These are phyloP conservation scores for Leccinum olivaceoglutinosum DNA, from an alignment of 1,284 basidiomycete genomes.

Conservation along the genomic window DNA sequence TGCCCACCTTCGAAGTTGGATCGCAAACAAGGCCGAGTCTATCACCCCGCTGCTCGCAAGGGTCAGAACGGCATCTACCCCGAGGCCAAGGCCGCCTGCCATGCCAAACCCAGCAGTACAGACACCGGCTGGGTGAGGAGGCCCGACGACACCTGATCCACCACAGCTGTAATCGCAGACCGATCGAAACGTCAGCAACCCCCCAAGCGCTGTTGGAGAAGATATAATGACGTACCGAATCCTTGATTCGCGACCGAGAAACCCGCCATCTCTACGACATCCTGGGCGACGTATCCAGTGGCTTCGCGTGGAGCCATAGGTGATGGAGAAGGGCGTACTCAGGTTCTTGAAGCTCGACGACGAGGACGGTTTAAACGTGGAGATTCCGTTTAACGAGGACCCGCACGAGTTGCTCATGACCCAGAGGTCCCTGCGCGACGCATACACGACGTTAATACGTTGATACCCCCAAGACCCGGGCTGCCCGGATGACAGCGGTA, in stretches of 20 bases:
- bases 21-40: conserved; percentile 32
- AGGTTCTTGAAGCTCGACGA: conserved; percentile 28
- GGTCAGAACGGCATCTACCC: conserved; percentile 37
- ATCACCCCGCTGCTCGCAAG: conserved; percentile 34
- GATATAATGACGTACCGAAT: conserved; percentile 30
- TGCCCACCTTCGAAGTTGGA: conserved; percentile 34
- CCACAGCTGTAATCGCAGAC: conserved; percentile 17
- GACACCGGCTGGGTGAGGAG: conserved; percentile 23
- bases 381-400: conserved; percentile 7
- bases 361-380: conserved; percentile 17
- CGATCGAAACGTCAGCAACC: not conserved
- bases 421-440: conserved; percentile 24
- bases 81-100: conserved; percentile 25
- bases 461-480: conserved; percentile 14
- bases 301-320: conserved; percentile 24
- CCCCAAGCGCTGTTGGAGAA: conserved; percentile 6
- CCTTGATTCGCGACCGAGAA: conserved; percentile 37
- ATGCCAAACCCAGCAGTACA: conserved; percentile 27
- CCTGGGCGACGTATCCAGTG: conserved; percentile 33
- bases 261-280: conserved; percentile 40
- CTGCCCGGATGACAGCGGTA: not conserved
- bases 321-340: conserved; percentile 13
- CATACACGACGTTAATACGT: not conserved
- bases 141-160: conserved; percentile 7
- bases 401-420: conserved; percentile 17